Conservation (phyloP, 2,329 filamentous ascomycete genomes). For the Moelleriella libera region DNA sequence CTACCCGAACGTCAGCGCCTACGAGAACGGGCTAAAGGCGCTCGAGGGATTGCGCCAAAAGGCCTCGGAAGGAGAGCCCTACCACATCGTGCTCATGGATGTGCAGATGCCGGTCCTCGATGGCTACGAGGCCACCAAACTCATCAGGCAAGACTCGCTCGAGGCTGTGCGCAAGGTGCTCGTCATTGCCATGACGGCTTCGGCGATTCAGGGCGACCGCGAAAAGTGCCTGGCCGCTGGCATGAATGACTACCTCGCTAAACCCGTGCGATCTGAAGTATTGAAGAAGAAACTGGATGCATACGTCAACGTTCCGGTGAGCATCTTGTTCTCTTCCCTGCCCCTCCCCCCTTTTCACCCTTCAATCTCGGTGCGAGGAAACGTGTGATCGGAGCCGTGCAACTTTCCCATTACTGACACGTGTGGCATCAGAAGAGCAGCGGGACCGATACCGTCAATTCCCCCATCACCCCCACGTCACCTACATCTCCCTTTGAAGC, state of each 20-base stretch:
- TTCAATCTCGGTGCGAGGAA: too few relatives aligned
- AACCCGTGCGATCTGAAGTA: conserved; percentile 81
- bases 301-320: conserved; percentile 28
- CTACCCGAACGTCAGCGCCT: conserved; percentile 70
- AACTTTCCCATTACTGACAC: neutral
- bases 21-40: conserved; percentile 77
- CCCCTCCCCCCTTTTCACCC: neutral
- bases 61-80: conserved; percentile 58
- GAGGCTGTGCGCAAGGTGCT: conserved; percentile 67
- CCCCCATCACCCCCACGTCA: conserved; percentile 5
- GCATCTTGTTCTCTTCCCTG: neutral
- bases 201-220: conserved; percentile 82
- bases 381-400: neutral
- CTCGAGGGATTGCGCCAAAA: conserved; percentile 71
- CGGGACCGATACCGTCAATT: neutral
- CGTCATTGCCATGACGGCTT: conserved; percentile 97
- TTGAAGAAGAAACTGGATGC: conserved; percentile 67
- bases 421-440: neutral
- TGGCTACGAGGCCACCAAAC: conserved; percentile 79
- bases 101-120: conserved; percentile 92
- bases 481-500: conserved; percentile 8
- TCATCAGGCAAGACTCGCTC: conserved; percentile 63
- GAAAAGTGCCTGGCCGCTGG: conserved; percentile 92
- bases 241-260: conserved; percentile 96
- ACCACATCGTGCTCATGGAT: conserved; percentile 89